Conservation (phyloP, 371 early-diverging fungal genomes). For the Dinochytrium kinnereticum region DNA sequence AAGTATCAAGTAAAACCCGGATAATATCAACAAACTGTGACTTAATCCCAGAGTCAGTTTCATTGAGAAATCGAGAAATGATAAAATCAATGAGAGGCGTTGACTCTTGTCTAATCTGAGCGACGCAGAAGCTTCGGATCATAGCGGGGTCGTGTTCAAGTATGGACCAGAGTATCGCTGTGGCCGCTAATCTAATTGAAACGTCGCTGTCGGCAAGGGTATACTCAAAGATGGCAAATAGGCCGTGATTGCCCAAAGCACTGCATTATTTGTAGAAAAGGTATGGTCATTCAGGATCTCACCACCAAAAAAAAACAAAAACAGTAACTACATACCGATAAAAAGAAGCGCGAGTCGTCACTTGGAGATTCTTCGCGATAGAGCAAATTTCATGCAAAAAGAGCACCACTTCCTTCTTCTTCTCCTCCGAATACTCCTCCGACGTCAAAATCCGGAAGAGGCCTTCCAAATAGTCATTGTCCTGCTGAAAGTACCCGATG, state of each 20-base stretch:
- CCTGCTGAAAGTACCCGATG: conserved; percentile 70
- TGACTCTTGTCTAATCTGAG: conserved; percentile 57
- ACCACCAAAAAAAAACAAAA: neutral
- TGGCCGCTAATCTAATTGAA: conserved; percentile 62
- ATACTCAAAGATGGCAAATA: conserved; percentile 75
- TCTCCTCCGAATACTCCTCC: conserved; percentile 39
- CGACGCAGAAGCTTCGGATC: conserved; percentile 71
- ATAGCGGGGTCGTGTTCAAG: conserved; percentile 80
- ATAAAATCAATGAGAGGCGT: conserved; percentile 66
- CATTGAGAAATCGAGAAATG: conserved; percentile 64
- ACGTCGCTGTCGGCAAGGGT: conserved; percentile 61
- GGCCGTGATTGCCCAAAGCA: conserved; percentile 71
- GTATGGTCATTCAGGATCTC: neutral
- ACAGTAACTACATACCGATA: conserved; percentile 48
- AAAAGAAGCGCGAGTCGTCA: conserved; percentile 59
- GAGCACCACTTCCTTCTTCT: conserved; percentile 64
- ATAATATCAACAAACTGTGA: conserved; percentile 76
- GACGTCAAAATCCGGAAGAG: conserved; percentile 69
- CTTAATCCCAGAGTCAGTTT: conserved; percentile 67
- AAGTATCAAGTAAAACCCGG: conserved; percentile 72
- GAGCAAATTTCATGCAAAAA: conserved; percentile 79
- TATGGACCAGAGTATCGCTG: conserved; percentile 73
- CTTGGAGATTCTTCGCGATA: conserved; percentile 73
- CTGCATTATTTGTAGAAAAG: conserved; percentile 39
- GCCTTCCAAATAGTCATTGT: conserved; percentile 65